Base-by-base conservation (phyloP, 306 rosid species). In the Vachellia collinsii region DNA sequence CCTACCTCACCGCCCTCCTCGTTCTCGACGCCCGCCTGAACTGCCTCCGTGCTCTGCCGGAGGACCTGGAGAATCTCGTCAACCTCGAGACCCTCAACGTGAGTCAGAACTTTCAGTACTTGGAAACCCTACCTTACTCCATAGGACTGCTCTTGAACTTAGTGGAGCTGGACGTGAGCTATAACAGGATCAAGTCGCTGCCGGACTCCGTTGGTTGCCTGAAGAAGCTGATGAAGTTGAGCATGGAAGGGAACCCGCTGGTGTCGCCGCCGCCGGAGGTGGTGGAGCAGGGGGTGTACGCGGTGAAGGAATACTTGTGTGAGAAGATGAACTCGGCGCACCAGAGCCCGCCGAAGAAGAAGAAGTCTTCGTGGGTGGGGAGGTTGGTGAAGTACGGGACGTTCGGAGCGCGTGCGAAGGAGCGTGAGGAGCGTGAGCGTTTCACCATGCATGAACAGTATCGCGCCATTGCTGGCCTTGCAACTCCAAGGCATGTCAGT, bases 51-150 rank as follows among this genome's bases (percentile, higher is more conserved):
- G 46, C 86, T 1, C 97, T 96, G 34, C 99, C 99, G 0, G 89
- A 86, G 1, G 92, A 90, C 69, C 90, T 96, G 0, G 99, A 93
- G 86, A 96, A 96, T 64, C 98, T 96, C 3, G 66, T 88, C 53
- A 92, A 96, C 86, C 97, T 96, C 1, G 87, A 92, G 82, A 84
- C 82, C 54, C 88, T 96, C 1, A 96, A 93, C 20, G 86, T 96
- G n/a, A 93, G 99, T 86, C 98, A 96, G 51, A 96, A 96, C 79
- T 96, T 96, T 81, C 99, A 89, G 54, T 87, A 89, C 82, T 84
- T 96, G 5, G 89, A 81, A 4, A 11, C 89, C 19, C 79, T 96
- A 1, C 99, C 99, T 0, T 92, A 90, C 75, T 92, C 99, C 38
- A 73, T 93, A 19, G 99, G 99, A 22, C 92, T 96, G 23, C 94